Base-by-base conservation (phyloP, 2,329 filamentous ascomycete species). In the Colletotrichum truncatum region DNA sequence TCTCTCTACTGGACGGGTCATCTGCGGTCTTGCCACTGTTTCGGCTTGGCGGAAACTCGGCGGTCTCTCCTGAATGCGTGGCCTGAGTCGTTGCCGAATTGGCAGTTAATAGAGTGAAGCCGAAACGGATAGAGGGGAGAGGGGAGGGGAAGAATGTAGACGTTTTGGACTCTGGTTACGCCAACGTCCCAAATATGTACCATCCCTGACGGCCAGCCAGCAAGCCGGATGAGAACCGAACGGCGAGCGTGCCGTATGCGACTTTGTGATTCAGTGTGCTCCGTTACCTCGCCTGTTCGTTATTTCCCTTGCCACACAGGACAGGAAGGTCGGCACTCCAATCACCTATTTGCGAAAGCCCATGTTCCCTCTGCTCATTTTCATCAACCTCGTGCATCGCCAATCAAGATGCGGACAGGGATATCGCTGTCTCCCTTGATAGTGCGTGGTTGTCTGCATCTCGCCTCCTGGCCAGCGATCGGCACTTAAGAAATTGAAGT, bases 341-440 rank as follows among this genome's bases (percentile, higher is more conserved):
- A 39, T 39, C 36, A 21, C 21, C 21, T 23, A 21, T 21, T 45
- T 21, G 12, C n/a, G 36, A 46, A 56, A n/a, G 52, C 26, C 52
- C 59, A 57, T 57, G 59, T 57, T 57, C 59, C 52, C 41, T 56
- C 32, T 57, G 52, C 59, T 63, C 52, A 63, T 63, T 63, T 36
- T 63, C 52, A 63, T 63, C 41, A 57, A 57, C 51, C n/a, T 63
- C 32, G 52, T 49, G 52, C 43, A 26, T 43, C 43, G 43, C 59
- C 52, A 57, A 63, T 63, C 59, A 63, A 49, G 18, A 41, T 57
- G 21, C 9, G 39, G 34, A 30, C 52, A 63, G 52, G 59, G 59
- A 51, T 57, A 48, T 26, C 43, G 59, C 41, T 63, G 59, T 39
- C 26, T 51, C 18, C 43, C 43, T 25, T 18, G 14, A 26, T 43